Evolutionary conservation across 1,284 basidiomycete species (phyloP).

Genomic region (Cryptococcus maquisensis): DNA sequence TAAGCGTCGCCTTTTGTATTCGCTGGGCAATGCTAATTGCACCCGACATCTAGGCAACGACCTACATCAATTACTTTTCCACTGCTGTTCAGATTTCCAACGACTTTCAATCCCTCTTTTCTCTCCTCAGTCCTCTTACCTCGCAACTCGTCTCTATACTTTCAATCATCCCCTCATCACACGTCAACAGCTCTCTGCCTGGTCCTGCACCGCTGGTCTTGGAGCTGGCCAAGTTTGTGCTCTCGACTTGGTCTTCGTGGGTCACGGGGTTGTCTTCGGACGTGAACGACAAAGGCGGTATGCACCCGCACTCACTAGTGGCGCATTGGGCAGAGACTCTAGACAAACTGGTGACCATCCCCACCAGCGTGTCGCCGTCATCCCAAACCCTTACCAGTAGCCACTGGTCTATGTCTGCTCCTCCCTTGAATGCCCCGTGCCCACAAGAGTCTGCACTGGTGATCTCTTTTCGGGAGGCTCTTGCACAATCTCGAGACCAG

Average conservation of each 20-base stretch:
- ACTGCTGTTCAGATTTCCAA: constrained; percentile 5
- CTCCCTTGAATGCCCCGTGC: no score
- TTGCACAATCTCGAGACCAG: constrained; percentile 25
- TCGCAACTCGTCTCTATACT: constrained; percentile 26
- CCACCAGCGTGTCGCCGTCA: no score
- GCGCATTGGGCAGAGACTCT: constrained; percentile 32
- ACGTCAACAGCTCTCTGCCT: neutral
- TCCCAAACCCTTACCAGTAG: no score
- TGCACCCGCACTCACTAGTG: constrained; percentile 38
- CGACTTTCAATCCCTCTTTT: constrained; percentile 29
- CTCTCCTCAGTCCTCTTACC: constrained; percentile 34
- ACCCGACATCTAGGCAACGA: constrained; percentile 24
- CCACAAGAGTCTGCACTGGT: constrained; percentile 16
- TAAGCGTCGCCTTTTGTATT: constrained; percentile 17
- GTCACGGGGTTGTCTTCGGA: constrained; percentile 26
- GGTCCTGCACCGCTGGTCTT: constrained; percentile 12
- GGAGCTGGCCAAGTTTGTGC: constrained; percentile 31
- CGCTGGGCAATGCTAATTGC: neutral
- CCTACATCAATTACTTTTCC: constrained; percentile 39
- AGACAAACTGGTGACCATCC: constrained; percentile 15
- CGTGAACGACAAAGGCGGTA: constrained; percentile 41
- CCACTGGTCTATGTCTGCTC: no score
- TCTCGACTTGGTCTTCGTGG: constrained; percentile 36
- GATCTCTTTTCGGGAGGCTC: constrained; percentile 28
- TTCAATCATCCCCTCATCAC: constrained; percentile 25